phyloP scores from a whole-genome alignment of 2,329 filamentous ascomycete genomes.

The Rutstroemia sp. region DNA sequence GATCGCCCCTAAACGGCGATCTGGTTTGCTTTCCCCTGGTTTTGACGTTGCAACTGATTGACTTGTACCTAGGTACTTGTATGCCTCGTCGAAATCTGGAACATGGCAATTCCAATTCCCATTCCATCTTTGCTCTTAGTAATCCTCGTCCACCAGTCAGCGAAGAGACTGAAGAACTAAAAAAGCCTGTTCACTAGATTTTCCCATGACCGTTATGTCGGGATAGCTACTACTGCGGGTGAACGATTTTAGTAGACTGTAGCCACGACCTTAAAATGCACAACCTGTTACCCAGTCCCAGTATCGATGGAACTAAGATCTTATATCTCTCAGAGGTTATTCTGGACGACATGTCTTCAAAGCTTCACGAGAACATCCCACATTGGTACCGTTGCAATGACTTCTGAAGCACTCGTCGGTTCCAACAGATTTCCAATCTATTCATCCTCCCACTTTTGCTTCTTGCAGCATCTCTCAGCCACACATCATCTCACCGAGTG shows the following conservation, averaged over 20 bases:
- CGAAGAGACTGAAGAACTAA: neutral
- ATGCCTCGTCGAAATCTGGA: neutral
- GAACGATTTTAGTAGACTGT: constrained; percentile 9
- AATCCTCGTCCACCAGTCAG: constrained; percentile 3
- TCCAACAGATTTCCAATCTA: neutral
- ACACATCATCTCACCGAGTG: constrained; percentile 8
- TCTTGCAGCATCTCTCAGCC: constrained; percentile 4
- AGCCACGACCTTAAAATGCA: constrained; percentile 8
- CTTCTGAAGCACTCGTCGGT: too few species aligned
- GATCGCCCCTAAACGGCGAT: constrained; percentile 11
- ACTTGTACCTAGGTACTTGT: neutral
- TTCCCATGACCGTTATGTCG: constrained; percentile 10
- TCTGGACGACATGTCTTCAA: constrained; percentile 7
- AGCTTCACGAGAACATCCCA: neutral
- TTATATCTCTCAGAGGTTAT: constrained; percentile 3
- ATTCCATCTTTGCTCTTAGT: constrained; percentile 1
- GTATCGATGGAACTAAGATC: constrained; percentile 8
- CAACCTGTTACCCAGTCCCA: constrained; percentile 5
- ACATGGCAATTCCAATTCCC: constrained; percentile 1
- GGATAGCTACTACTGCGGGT: constrained; percentile 10
- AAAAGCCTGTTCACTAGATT: constrained; percentile 6
- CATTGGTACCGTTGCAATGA: neutral
- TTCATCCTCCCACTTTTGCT: constrained; percentile 5
- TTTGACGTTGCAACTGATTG: constrained; percentile 3
- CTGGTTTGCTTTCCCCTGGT: constrained; percentile 7